Evolutionary conservation across 306 rosid species (phyloP).

Genomic region (Vigna nakashimae): DNA sequence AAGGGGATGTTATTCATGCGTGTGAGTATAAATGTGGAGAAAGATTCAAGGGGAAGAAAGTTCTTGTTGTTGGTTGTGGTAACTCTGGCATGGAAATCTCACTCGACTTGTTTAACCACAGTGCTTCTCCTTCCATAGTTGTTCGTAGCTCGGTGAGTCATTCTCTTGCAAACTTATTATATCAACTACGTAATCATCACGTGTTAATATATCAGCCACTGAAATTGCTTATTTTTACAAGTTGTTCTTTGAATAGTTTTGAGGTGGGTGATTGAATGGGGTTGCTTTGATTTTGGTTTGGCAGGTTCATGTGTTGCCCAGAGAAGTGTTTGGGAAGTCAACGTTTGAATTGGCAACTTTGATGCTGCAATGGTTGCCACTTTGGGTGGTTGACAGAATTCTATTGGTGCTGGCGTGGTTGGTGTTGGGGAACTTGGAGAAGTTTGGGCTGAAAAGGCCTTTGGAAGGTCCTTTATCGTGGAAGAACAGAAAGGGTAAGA

Average conservation of each 20-base stretch:
- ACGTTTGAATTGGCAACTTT: constrained; percentile 76
- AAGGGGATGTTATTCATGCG: constrained; percentile 77
- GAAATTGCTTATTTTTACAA: no score
- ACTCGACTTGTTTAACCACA: constrained; percentile 84
- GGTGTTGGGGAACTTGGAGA: constrained; percentile 67
- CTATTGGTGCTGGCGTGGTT: constrained; percentile 74
- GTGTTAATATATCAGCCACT: no score
- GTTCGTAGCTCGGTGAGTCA: constrained; percentile 81
- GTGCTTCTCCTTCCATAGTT: constrained; percentile 86
- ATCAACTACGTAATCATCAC: neutral
- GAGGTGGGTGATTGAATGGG: constrained; percentile 33
- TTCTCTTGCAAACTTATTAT: neutral
- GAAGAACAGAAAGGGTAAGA: constrained; percentile 80
- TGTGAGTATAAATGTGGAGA: constrained; percentile 86
- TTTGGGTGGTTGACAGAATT: constrained; percentile 82
- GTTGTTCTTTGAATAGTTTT: no score
- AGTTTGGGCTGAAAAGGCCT: constrained; percentile 79
- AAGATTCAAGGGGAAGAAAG: constrained; percentile 75
- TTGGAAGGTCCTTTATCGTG: constrained; percentile 72
- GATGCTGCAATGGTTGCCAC: constrained; percentile 84
- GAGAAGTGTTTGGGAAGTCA: constrained; percentile 78
- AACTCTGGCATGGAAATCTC: constrained; percentile 98
- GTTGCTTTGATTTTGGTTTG: constrained; percentile 47
- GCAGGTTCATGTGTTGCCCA: constrained; percentile 89
- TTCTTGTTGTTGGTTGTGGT: constrained; percentile 90